Evolutionary conservation across 1,284 basidiomycete species (phyloP), one percentile per base, ranked within the genome.

Genomic region (Hypsizygus ulmarius): DNA sequence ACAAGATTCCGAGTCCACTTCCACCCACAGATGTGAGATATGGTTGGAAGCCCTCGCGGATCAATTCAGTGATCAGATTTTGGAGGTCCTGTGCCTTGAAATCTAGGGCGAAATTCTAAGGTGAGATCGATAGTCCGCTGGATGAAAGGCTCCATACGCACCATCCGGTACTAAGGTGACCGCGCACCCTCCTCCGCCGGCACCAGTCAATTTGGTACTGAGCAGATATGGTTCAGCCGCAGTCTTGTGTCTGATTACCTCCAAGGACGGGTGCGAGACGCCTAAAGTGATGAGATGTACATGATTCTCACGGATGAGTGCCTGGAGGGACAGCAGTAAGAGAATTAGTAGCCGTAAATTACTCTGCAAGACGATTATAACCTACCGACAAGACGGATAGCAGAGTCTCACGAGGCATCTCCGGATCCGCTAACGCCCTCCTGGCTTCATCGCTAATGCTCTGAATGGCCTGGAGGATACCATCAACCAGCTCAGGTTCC

Each of bases 151-250:
- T 11, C 19, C 39, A 53, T 45, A 68, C 77, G 48, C 51, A 84
- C 93, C 80, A 70, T 97, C 93, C 42, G 95, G 95, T 43, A 99
- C 77, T 28, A 99, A 80, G 4, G 95, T 98, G 21, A 99, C 93
- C 1, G 96, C 90, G 62, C 97, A 99, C 12, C 97, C 97, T 12
- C 97, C 97, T 21, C 97, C 97, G n/a, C 97, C 97, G 2, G 97
- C 96, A 34, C 97, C 97, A 2, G 97, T 99, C 45, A 99, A 71
- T 74, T 99, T 99, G n/a, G 96, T 97, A 56, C 85, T 84, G 39
- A 99, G 74, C 5, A 70, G 71, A 67, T 87, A 90, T 5, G 84
- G 84, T 52, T 71, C 61, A 11, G 73, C 72, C 3, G 74, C 69
- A 0, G 93, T 93, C 59, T 79, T 83, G 27, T 74, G 70, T 45